Evolutionary conservation across 495 filamentous ascomycete genomes (phyloP).

Genomic region (Usnea hakonensis): DNA sequence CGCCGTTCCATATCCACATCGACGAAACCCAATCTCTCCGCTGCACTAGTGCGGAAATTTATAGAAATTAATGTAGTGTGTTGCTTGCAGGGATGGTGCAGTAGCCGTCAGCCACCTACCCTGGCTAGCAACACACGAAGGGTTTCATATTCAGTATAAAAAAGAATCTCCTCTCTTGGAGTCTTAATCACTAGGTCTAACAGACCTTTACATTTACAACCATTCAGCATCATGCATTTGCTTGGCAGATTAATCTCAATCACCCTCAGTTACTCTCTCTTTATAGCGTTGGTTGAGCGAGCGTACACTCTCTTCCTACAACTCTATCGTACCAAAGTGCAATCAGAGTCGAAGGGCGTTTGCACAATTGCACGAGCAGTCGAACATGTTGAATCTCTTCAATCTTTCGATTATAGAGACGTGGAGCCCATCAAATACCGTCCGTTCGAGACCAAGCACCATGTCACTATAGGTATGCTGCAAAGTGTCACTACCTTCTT

Average conservation of each 20-base stretch:
- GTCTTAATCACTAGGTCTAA: neutral
- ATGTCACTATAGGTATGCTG: slow-evolving; percentile 15
- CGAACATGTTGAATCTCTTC: slow-evolving; percentile 3
- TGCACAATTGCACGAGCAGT: neutral
- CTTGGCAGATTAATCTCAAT: slow-evolving; percentile 7
- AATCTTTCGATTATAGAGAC: slow-evolving; percentile 6
- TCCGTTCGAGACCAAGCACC: slow-evolving; percentile 13
- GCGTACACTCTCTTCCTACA: neutral
- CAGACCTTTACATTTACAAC: neutral
- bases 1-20: neutral
- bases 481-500: neutral
- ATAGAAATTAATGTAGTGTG: neutral
- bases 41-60: neutral
- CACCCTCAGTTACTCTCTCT: slow-evolving; percentile 8
- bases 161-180: neutral
- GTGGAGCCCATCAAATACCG: slow-evolving; percentile 14
- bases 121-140: neutral
- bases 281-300: slow-evolving; percentile 3
- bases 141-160: neutral
- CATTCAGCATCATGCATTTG: slow-evolving; percentile 10
- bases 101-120: neutral
- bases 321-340: neutral
- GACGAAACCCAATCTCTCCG: neutral
- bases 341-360: neutral
- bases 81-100: neutral